Evolutionary conservation across 495 filamentous ascomycete species (phyloP), one percentile per base, ranked within the genome.

Genomic region (Daldinia decipiens): DNA sequence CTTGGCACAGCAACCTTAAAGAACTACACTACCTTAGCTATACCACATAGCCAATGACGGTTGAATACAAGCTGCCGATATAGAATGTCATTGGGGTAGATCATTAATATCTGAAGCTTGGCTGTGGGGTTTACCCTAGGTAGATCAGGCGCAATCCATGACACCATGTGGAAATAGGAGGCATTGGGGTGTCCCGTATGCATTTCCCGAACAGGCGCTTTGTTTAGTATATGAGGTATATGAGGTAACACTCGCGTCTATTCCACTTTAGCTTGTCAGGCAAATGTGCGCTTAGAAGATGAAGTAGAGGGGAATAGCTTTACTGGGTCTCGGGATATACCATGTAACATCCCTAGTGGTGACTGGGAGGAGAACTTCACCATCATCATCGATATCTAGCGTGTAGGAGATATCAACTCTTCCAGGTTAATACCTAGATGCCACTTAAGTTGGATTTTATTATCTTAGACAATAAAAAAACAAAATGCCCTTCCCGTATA

Each of bases 401-500:
- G 1, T 11, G 21, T 7, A 45, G 7, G 24, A 40, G 26, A 27
- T 4, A 40, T 17, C 39, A 40, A 17, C 15, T 17, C 2, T 40
- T 17, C 34, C n/a, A n/a, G n/a, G n/a, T n/a, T 7, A 17, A 17
- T 17, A 40, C 6, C n/a, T 17, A 40, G 11, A 36, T 17, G 2
- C 39, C 1, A 19, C 17, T 50, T 21, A 6, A n/a, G 3, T 24
- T 24, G 26, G 17, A 21, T 21, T n/a, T 11, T 21, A 12, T 26
- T 31, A 29, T 9, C 17, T 8, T 5, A 19, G 9, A 53, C 3
- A n/a, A 7, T 15, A 27, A 24, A 31, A n/a, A 57, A 13, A n/a
- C 4, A 63, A 55, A 38, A 88, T 89, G 87, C 65, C 84, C 3
- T 89, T 90, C 73, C 80, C 82, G 0, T 93, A 92, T 77, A 89